phyloP scores from a whole-genome alignment of 2,329 filamentous ascomycete genomes.

The Xylariaceae sp. region DNA sequence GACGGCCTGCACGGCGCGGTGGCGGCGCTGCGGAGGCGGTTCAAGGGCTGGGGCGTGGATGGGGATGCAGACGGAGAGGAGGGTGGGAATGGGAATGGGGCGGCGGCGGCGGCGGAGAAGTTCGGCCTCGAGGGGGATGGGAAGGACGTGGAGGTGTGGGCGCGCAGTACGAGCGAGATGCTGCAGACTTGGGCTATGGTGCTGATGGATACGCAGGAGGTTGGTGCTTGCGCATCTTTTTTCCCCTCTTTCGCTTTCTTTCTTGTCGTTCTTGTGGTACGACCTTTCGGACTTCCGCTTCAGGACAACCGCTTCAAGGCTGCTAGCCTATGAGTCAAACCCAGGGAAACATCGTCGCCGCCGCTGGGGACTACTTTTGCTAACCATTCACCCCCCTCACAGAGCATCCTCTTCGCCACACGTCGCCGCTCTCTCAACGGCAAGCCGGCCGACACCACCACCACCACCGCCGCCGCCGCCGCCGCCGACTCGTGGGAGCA shows the following conservation, averaged over 20 bases:
- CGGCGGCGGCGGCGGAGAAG: neutral
- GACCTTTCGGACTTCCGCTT: too few species aligned
- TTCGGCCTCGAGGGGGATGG: neutral
- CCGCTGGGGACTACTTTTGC: too few species aligned
- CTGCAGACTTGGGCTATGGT: conserved; percentile 7
- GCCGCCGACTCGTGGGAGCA: conserved; percentile 7
- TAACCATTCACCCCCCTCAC: too few species aligned
- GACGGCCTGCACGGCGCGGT: neutral
- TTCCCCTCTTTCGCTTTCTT: too few species aligned
- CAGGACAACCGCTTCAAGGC: too few species aligned
- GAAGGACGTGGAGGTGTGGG: conserved; percentile 5
- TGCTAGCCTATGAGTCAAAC: too few species aligned
- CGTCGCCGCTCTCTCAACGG: too few species aligned
- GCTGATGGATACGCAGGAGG: conserved; percentile 10
- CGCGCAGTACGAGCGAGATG: conserved; percentile 4
- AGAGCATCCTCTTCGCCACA: too few species aligned
- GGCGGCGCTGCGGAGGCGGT: neutral
- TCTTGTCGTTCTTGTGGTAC: too few species aligned
- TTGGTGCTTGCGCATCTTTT: conserved; percentile 8
- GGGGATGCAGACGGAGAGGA: neutral
- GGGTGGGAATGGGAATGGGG: neutral
- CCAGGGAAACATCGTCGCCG: too few species aligned
- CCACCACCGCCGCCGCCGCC: too few species aligned
- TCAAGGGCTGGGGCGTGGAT: neutral
- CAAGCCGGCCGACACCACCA: too few species aligned